Percentiles rank a stretch among this genome's conserved stretches.
Evolutionary conservation across 805 yeast genomes (phyloP).

Genomic region (Saccharomycopsis sp.): DNA sequence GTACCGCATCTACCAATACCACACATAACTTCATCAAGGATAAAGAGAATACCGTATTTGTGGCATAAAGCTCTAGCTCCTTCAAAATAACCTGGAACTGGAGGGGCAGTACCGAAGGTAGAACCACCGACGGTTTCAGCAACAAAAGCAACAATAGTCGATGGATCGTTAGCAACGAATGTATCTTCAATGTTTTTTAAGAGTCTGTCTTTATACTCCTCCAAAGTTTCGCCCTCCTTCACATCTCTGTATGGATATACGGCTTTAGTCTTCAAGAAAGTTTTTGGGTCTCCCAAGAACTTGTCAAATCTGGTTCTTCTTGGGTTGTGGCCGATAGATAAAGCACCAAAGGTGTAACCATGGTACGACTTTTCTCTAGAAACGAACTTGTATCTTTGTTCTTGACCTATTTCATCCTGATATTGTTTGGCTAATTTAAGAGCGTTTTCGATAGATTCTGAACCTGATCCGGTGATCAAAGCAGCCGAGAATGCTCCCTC

Average conservation of each 20-base stretch:
- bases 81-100: conserved; percentile 40
- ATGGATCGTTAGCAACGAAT: conserved; percentile 37
- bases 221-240: conserved; percentile 31
- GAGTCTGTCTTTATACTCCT: conserved; percentile 35
- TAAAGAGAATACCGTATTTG: conserved; percentile 44
- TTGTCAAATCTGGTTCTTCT: conserved; percentile 33
- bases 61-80: conserved; percentile 41
- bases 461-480: conserved; percentile 50
- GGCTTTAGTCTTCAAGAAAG: conserved; percentile 15
- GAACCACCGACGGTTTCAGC: conserved; percentile 43
- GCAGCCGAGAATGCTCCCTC: conserved; percentile 38
- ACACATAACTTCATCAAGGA: conserved; percentile 51
- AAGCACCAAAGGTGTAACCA: conserved; percentile 42
- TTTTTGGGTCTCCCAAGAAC: conserved; percentile 12
- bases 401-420: conserved; percentile 37
- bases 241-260: conserved; percentile 29
- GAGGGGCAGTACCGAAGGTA: conserved; percentile 38
- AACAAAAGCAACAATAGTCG: conserved; percentile 37
- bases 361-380: conserved; percentile 43
- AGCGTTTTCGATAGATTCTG: conserved; percentile 63
- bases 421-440: conserved; percentile 49
- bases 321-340: conserved; percentile 36
- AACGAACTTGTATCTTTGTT: conserved; percentile 36
- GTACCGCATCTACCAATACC: conserved; percentile 49
- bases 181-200: conserved; percentile 37